Evolutionary conservation across 352 stramenopile genomes (phyloP).

Genomic region (Pythium brachiatum): DNA sequence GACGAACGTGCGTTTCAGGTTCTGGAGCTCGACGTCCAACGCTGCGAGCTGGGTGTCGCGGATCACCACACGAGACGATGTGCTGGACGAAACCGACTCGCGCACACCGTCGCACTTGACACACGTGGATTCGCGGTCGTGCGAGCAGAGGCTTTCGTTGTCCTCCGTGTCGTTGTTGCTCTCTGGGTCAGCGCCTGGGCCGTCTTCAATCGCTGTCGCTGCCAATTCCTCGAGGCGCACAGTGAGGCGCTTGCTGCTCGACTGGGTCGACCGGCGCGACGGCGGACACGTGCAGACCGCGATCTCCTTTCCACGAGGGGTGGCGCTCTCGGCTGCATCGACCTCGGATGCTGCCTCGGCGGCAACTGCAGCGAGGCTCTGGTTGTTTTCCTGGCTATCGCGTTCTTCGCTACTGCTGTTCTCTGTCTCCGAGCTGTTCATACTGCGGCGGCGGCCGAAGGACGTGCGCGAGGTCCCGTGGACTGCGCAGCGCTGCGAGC

Average conservation of each 20-base stretch:
- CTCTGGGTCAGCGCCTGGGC: conserved; percentile 21
- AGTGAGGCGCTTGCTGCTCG: conserved; percentile 28
- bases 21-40: conserved; percentile 60
- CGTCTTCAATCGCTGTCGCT: conserved; percentile 18
- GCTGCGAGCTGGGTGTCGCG: conserved; percentile 65
- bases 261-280: conserved; percentile 17
- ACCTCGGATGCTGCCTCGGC: conserved; percentile 12
- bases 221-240: conserved; percentile 20
- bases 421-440: conserved; percentile 24
- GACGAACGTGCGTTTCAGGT: conserved; percentile 59
- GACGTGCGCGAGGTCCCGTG: conserved; percentile 17
- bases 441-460: conserved; percentile 19
- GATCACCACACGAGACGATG: conserved; percentile 52
- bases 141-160: conserved; percentile 48
- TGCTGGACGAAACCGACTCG: conserved; percentile 29
- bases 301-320: background rate
- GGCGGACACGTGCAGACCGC: conserved; percentile 11
- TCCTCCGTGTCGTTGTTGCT: conserved; percentile 34
- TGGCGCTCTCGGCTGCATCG: conserved; percentile 8
- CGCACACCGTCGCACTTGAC: conserved; percentile 15
- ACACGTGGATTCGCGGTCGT: conserved; percentile 23
- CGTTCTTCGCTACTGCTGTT: conserved; percentile 23
- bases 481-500: conserved; percentile 11
- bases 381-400: conserved; percentile 20
- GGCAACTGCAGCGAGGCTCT: conserved; percentile 3